phyloP scores from a whole-genome alignment of 2,329 filamentous ascomycete genomes.

The Nannizziopsis barbatae region DNA sequence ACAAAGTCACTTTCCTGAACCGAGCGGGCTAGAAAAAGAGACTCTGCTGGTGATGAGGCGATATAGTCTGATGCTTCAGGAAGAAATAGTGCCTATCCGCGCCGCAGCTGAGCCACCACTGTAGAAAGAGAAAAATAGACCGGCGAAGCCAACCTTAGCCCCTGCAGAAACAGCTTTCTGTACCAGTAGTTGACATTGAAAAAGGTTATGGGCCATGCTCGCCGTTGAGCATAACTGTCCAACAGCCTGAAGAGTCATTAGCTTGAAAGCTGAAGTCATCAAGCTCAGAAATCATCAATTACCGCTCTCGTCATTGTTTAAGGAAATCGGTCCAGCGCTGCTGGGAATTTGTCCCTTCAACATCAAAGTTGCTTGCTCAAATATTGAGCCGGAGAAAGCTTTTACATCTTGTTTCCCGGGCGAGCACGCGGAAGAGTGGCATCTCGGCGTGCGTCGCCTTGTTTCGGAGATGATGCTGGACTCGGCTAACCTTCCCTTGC shows the following conservation, averaged over 20 bases:
- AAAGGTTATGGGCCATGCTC: constrained; percentile 65
- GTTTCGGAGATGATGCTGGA: constrained; percentile 1
- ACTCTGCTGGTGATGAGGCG: constrained; percentile 54
- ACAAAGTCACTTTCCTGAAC: constrained; percentile 61
- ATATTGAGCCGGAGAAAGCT: background rate
- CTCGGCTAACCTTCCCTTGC: constrained; percentile 3
- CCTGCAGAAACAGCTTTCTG: constrained; percentile 62
- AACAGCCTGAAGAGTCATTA: constrained; percentile 51
- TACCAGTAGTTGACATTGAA: constrained; percentile 62
- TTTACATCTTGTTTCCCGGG: background rate
- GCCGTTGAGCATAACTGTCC: constrained; percentile 83
- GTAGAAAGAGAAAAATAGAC: constrained; percentile 7
- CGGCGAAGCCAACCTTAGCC: constrained; percentile 51
- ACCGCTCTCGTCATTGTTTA: constrained; percentile 15
- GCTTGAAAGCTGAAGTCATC: constrained; percentile 8
- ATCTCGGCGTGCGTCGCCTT: background rate
- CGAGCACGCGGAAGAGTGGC: too few species aligned
- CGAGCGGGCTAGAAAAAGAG: constrained; percentile 58
- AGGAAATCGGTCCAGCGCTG: too few species aligned
- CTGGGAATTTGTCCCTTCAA: too few species aligned
- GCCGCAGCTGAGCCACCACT: constrained; percentile 2
- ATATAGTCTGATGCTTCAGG: constrained; percentile 91
- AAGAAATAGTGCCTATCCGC: constrained; percentile 66
- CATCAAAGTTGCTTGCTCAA: background rate
- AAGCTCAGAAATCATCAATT: background rate